Evolutionary conservation across 257 asterid species (phyloP).

Genomic region (Solanum gracilifrons): DNA sequence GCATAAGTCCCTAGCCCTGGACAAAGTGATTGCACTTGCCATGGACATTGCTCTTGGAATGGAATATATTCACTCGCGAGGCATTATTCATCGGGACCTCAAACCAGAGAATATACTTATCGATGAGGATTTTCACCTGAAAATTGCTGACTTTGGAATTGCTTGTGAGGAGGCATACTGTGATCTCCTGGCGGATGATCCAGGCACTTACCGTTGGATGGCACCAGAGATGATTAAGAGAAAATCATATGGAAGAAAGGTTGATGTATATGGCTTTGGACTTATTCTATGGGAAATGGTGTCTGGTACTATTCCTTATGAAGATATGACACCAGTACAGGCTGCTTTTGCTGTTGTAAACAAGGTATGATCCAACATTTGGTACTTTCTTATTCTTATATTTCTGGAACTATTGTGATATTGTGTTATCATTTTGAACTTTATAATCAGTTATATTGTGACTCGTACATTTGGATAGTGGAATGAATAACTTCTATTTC

Average conservation of each 20-base stretch:
- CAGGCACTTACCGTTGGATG: slow-evolving; percentile 86
- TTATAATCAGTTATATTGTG: background rate
- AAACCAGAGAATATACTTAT: slow-evolving; percentile 65
- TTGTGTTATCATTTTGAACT: background rate
- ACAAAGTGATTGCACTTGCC: slow-evolving; percentile 41
- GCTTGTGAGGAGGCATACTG: slow-evolving; percentile 64
- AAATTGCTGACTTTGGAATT: slow-evolving; percentile 68
- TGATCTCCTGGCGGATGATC: slow-evolving; percentile 57
- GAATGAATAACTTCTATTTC: background rate
- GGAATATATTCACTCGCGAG: slow-evolving; percentile 59
- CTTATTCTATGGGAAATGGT: slow-evolving; percentile 65
- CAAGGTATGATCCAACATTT: slow-evolving; percentile 27
- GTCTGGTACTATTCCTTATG: slow-evolving; percentile 54
- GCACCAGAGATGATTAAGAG: slow-evolving; percentile 79
- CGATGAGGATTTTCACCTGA: slow-evolving; percentile 39
- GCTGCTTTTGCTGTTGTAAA: slow-evolving; percentile 77
- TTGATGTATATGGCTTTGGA: slow-evolving; percentile 65
- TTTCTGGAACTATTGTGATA: background rate
- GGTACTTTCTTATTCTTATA: background rate
- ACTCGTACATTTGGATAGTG: background rate
- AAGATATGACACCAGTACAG: slow-evolving; percentile 66
- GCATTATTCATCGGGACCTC: slow-evolving; percentile 60
- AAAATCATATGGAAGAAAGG: slow-evolving; percentile 44
- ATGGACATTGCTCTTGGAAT: slow-evolving; percentile 59
- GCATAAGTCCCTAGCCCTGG: slow-evolving; percentile 31